Conservation (phyloP, 2,329 filamentous ascomycete species). For the Incumbomyces lentus region DNA sequence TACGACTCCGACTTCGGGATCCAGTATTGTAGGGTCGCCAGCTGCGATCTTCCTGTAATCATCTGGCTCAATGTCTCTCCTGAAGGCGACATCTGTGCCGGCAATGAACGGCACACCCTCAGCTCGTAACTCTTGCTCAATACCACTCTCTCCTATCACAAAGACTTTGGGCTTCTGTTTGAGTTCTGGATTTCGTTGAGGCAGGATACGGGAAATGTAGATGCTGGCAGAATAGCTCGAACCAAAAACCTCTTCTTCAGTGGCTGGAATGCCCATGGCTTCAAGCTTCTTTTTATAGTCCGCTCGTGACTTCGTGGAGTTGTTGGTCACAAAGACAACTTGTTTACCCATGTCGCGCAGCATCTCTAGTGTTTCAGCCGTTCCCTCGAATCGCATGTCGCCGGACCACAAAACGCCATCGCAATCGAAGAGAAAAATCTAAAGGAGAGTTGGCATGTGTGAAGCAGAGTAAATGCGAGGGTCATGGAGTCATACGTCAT, state of each 20-base stretch:
- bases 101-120: conserved; percentile 74
- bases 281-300: conserved; percentile 92
- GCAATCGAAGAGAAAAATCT: conserved; percentile 94
- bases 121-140: conserved; percentile 74
- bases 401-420: conserved; percentile 98
- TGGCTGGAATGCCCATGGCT: conserved; percentile 59
- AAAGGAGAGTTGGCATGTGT: conserved; percentile 8
- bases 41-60: conserved; percentile 70
- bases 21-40: conserved; percentile 60
- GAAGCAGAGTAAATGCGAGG: not conserved
- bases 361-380: conserved; percentile 74
- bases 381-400: conserved; percentile 74
- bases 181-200: conserved; percentile 15
- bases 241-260: conserved; percentile 81
- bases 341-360: conserved; percentile 79
- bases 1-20: conserved; percentile 82
- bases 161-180: conserved; percentile 83
- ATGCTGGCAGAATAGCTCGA: conserved; percentile 91
- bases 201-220: conserved; percentile 86
- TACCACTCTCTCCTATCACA: conserved; percentile 80
- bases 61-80: conserved; percentile 66
- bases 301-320: conserved; percentile 87
- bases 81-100: conserved; percentile 69
- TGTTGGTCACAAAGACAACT: conserved; percentile 95
- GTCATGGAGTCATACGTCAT: conserved; percentile 59